A percentile compares a stretch with the other conserved stretches of the same genome.
Conservation (phyloP, 495 filamentous ascomycete genomes). For the Penicillium flavigenum region DNA sequence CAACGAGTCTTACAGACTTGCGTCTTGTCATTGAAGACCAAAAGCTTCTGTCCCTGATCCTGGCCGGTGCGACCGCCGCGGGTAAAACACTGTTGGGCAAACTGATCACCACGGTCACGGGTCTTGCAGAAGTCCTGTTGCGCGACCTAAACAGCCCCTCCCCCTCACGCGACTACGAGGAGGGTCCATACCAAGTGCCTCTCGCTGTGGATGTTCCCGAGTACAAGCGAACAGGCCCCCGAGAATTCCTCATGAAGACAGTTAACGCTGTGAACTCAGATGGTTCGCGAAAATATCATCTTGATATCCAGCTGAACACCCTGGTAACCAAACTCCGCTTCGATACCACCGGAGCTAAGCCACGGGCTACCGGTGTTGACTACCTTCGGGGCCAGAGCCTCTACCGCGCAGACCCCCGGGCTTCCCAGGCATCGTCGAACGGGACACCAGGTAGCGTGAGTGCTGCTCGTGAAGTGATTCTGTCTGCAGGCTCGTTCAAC, state of each 20-base stretch:
- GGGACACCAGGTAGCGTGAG: constrained; percentile 47
- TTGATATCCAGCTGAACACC: constrained; percentile 58
- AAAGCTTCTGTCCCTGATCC: constrained; percentile 49
- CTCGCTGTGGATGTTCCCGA: constrained; percentile 44
- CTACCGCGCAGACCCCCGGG: constrained; percentile 57
- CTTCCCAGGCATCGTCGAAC: constrained; percentile 16
- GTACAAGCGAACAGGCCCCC: constrained; percentile 48
- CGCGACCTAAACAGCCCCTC: constrained; percentile 53
- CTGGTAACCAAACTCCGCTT: constrained; percentile 62
- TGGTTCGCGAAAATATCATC: constrained; percentile 54
- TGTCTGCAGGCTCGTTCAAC: constrained; percentile 62
- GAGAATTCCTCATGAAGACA: constrained; percentile 53
- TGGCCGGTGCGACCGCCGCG: constrained; percentile 49
- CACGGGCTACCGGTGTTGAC: constrained; percentile 62
- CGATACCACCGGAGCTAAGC: constrained; percentile 40
- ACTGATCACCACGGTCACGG: constrained; percentile 37
- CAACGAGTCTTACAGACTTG: constrained; percentile 49
- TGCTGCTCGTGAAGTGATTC: constrained; percentile 60
- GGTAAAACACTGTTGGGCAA: constrained; percentile 38
- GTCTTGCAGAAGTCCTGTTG: constrained; percentile 44
- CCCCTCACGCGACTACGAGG: constrained; percentile 34
- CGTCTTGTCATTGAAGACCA: constrained; percentile 49
- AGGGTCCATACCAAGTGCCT: constrained; percentile 52
- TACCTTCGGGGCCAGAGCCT: constrained; percentile 58
- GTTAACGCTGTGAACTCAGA: constrained; percentile 50